Conservation (phyloP, 2,329 filamentous ascomycete genomes). For the Nannizzia gypsea region DNA sequence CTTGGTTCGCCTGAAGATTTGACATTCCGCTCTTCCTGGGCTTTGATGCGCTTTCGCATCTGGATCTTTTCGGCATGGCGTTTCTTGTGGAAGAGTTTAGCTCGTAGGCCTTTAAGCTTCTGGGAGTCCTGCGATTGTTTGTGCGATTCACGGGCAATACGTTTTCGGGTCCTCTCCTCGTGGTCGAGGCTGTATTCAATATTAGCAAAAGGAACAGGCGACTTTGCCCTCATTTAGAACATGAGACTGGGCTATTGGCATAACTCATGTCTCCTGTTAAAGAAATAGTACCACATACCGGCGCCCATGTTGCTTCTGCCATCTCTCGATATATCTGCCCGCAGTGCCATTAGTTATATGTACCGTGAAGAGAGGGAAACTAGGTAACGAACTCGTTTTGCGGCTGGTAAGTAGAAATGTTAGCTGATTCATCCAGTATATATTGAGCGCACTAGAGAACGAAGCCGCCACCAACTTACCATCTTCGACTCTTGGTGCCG, state of each 20-base stretch:
- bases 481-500: slow-evolving; percentile 11
- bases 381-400: slow-evolving; percentile 34
- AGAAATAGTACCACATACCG: slow-evolving; percentile 20
- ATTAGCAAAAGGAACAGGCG: slow-evolving; percentile 23
- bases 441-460: background rate
- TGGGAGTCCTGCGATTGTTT: slow-evolving; percentile 81
- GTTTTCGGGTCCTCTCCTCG: slow-evolving; percentile 82
- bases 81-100: slow-evolving; percentile 89
- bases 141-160: slow-evolving; percentile 76
- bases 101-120: slow-evolving; percentile 79
- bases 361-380: background rate
- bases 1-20: slow-evolving; percentile 62
- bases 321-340: slow-evolving; percentile 58
- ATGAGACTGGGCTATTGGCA: background rate
- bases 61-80: slow-evolving; percentile 96
- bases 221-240: slow-evolving; percentile 5
- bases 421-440: slow-evolving; percentile 7
- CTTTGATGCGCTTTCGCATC: slow-evolving; percentile 89
- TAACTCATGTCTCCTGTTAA: background rate
- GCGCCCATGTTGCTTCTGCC: slow-evolving; percentile 52
- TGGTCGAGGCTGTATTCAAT: slow-evolving; percentile 53
- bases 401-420: slow-evolving; percentile 19
- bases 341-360: slow-evolving; percentile 8
- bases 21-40: slow-evolving; percentile 91
- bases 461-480: slow-evolving; percentile 8